phyloP scores from a whole-genome alignment of 805 yeast genomes.

The Candida maris region DNA sequence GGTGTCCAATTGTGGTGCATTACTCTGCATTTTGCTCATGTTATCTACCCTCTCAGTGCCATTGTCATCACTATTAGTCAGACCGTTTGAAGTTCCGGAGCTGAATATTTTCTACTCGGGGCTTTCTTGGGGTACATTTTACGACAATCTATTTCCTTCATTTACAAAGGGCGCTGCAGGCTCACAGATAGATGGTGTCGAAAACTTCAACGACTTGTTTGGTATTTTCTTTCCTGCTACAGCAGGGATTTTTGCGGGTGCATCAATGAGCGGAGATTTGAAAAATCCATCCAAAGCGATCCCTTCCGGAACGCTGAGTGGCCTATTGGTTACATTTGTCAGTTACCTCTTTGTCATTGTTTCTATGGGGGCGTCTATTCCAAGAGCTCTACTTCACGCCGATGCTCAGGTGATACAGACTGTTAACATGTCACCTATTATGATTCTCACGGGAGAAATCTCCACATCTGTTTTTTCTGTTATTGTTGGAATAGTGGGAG shows the following conservation, averaged over 20 bases:
- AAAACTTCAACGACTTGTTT: slow-evolving; percentile 80
- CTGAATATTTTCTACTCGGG: slow-evolving; percentile 62
- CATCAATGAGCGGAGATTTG: slow-evolving; percentile 96
- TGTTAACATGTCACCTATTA: slow-evolving; percentile 60
- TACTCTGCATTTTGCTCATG: slow-evolving; percentile 63
- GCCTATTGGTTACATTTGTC: slow-evolving; percentile 69
- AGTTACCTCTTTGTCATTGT: slow-evolving; percentile 79
- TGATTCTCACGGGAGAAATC: slow-evolving; percentile 84
- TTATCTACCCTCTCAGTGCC: slow-evolving; percentile 81
- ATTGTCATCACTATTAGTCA: slow-evolving; percentile 61
- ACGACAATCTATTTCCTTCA: slow-evolving; percentile 66
- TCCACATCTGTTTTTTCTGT: slow-evolving; percentile 90
- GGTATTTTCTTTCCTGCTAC: slow-evolving; percentile 98
- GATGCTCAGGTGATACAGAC: slow-evolving; percentile 88
- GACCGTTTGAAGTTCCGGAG: slow-evolving; percentile 57
- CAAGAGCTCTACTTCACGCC: slow-evolving; percentile 68
- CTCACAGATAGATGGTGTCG: slow-evolving; percentile 56
- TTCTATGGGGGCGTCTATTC: slow-evolving; percentile 74
- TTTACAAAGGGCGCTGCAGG: slow-evolving; percentile 94
- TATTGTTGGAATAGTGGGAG: slow-evolving; percentile 94
- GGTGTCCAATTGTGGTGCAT: slow-evolving; percentile 78
- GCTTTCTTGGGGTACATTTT: slow-evolving; percentile 61
- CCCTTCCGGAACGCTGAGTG: slow-evolving; percentile 91
- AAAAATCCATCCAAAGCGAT: slow-evolving; percentile 81
- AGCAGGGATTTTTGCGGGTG: slow-evolving; percentile 98